Conservation (phyloP, 257 asterid species). For the Fraxinus americana region DNA sequence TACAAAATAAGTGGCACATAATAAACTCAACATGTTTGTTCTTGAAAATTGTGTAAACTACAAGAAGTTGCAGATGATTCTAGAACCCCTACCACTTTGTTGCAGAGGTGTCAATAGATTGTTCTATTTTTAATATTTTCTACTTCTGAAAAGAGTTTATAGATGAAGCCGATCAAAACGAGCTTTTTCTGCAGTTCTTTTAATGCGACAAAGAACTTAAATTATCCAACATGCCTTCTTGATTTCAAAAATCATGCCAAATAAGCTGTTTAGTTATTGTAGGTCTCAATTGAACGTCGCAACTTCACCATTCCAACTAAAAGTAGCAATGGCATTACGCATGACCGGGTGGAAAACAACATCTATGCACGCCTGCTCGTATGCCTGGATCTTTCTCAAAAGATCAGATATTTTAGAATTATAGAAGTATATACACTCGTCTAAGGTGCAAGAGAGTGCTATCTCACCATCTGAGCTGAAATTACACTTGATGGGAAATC, state of each 20-base stretch:
- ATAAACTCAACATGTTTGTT: not conserved
- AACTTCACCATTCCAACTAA: conserved; percentile 83
- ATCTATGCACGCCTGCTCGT: conserved; percentile 66
- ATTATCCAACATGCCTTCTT: no score
- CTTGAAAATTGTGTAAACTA: not conserved
- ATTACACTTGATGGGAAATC: conserved; percentile 86
- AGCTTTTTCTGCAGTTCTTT: no score
- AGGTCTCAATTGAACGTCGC: conserved; percentile 32
- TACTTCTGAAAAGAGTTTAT: no score
- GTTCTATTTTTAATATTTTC: no score
- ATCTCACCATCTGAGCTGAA: conserved; percentile 71
- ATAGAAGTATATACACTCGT: conserved; percentile 72
- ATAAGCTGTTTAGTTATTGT: not conserved
- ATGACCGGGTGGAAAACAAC: conserved; percentile 73
- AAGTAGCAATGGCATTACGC: conserved; percentile 64
- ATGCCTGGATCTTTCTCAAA: conserved; percentile 58
- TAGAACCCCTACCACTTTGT: not conserved
- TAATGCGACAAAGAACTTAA: no score
- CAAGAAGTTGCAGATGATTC: conserved; percentile 11
- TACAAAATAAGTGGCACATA: conserved; percentile 12
- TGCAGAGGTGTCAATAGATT: no score
- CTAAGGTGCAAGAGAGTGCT: conserved; percentile 75
- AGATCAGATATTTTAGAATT: conserved; percentile 60
- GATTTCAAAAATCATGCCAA: no score
- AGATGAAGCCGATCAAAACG: no score